These are phyloP conservation scores for Hericium erinaceus DNA, from an alignment of 768 basidiomycete species.

Conservation along the genomic window DNA sequence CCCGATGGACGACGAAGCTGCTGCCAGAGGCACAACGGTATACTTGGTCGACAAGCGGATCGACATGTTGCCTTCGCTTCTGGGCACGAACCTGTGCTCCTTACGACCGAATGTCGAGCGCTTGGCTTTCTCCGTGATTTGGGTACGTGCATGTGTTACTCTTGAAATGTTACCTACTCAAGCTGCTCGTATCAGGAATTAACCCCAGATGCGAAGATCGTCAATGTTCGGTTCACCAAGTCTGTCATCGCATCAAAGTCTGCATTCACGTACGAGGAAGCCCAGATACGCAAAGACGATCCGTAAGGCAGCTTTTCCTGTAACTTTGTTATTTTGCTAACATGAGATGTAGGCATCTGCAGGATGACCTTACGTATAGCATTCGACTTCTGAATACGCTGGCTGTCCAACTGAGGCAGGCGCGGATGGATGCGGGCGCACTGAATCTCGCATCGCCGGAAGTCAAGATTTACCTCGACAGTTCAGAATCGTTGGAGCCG, in stretches of 20 bases:
- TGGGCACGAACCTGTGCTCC: constrained; percentile 95
- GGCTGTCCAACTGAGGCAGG: constrained; percentile 75
- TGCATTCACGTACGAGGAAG: constrained; percentile 95
- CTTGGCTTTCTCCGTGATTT: constrained; percentile 90
- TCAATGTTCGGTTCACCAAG: constrained; percentile 86
- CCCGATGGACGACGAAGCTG: constrained; percentile 93
- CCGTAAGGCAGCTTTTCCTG: constrained; percentile 38
- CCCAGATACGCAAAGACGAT: constrained; percentile 90
- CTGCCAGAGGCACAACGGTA: constrained; percentile 92
- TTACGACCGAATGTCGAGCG: constrained; percentile 88
- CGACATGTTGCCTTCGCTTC: constrained; percentile 90
- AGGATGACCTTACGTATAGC: constrained; percentile 75
- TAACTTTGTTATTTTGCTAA: neutral
- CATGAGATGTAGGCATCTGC: constrained; percentile 41
- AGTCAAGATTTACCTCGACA: constrained; percentile 93
- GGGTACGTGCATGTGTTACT: constrained; percentile 48
- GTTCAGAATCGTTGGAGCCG: constrained; percentile 87
- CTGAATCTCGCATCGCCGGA: constrained; percentile 97
- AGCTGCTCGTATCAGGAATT: constrained; percentile 57
- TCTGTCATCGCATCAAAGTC: constrained; percentile 95
- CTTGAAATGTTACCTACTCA: constrained; percentile 2
- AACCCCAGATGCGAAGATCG: constrained; percentile 79
- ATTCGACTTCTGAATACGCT: constrained; percentile 85
- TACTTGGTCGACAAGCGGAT: constrained; percentile 98
- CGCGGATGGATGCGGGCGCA: constrained; percentile 92